Percentiles rank a stretch among this genome's conserved stretches.
Evolutionary conservation across 2,329 filamentous ascomycete genomes (phyloP).

Genomic region (Hypoxylon sp.): DNA sequence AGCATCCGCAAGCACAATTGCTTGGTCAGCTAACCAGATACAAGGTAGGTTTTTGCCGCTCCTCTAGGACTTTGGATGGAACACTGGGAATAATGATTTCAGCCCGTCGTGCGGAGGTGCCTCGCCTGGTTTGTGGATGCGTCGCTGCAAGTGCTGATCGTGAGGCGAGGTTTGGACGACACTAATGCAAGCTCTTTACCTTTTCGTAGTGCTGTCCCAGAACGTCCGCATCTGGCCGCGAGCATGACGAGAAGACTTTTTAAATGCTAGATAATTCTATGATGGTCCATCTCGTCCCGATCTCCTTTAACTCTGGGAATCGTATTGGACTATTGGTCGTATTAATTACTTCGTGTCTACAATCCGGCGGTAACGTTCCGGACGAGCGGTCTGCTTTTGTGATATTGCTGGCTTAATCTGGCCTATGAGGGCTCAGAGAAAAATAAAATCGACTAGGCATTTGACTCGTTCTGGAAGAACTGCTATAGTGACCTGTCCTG

Average conservation of each 20-base stretch:
- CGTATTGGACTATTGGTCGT: constrained; percentile 29
- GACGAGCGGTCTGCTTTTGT: constrained; percentile 26
- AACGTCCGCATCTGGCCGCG: constrained; percentile 37
- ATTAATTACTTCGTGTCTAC: constrained; percentile 34
- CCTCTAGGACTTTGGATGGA: constrained; percentile 22
- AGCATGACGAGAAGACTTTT: constrained; percentile 31
- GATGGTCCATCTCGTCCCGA: constrained; percentile 10
- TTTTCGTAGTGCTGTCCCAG: constrained; percentile 26
- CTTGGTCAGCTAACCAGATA: constrained; percentile 18
- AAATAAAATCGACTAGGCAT: constrained; percentile 22
- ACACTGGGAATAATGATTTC: constrained; percentile 22
- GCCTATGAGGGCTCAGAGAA: constrained; percentile 14
- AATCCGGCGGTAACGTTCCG: constrained; percentile 20
- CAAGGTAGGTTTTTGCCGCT: constrained; percentile 29
- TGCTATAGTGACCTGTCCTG: constrained; percentile 33
- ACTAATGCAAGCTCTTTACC: constrained; percentile 47
- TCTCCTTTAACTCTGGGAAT: constrained; percentile 22
- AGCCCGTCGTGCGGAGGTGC: constrained; percentile 41
- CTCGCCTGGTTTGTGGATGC: constrained; percentile 30
- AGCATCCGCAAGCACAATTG: constrained; percentile 13
- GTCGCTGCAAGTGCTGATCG: constrained; percentile 37
- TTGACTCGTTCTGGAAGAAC: constrained; percentile 36
- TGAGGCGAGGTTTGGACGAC: constrained; percentile 39
- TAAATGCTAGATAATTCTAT: constrained; percentile 17
- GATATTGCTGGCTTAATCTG: constrained; percentile 20